phyloP scores from a whole-genome alignment of 2,329 filamentous ascomycete genomes.

The Cryphonectria naterciae region DNA sequence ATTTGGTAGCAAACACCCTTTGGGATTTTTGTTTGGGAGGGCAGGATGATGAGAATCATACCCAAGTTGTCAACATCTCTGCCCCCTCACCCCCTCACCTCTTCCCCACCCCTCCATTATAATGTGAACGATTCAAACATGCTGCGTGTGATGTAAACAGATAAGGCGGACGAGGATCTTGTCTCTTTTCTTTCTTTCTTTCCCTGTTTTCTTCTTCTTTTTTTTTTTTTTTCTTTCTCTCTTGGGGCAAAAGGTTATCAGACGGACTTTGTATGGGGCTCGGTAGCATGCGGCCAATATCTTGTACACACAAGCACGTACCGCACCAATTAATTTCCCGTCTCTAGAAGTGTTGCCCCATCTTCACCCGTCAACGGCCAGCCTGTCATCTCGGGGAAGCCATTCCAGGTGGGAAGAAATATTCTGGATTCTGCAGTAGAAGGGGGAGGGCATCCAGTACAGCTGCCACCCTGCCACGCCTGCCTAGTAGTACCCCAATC shows the following conservation, averaged over 20 bases:
- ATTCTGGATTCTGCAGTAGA: neutral
- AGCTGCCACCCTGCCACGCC: neutral
- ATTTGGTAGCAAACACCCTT: neutral
- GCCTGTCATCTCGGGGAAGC: slow-evolving; percentile 8
- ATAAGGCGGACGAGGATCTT: neutral
- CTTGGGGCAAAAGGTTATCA: no score
- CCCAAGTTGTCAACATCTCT: neutral
- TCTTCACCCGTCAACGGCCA: slow-evolving; percentile 4
- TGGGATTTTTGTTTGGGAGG: neutral
- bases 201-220: no score
- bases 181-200: no score
- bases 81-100: no score
- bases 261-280: neutral
- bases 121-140: no score
- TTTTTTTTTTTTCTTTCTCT: no score
- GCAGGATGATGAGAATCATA: neutral
- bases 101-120: neutral
- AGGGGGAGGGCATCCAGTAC: slow-evolving; percentile 2
- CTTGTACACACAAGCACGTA: neutral
- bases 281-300: neutral
- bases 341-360: neutral
- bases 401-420: neutral
- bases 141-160: neutral
- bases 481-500: no score
- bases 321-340: neutral